These are phyloP conservation scores for Suhomyces chickasaworum DNA, from an alignment of 1,139 yeast genomes.

Conservation along the genomic window DNA sequence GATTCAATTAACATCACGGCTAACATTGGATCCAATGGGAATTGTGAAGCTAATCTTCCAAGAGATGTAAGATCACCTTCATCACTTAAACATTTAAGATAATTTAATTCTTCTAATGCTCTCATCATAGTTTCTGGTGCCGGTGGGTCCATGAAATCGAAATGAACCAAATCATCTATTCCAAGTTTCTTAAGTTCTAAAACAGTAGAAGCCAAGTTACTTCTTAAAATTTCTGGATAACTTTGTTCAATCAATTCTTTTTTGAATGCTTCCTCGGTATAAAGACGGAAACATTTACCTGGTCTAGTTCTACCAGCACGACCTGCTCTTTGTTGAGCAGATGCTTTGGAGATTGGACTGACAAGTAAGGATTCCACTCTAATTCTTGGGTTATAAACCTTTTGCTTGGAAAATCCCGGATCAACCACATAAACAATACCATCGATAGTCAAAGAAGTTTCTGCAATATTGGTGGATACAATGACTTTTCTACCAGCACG, in stretches of 20 bases:
- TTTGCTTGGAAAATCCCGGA: constrained; percentile 96
- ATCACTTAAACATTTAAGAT: constrained; percentile 85
- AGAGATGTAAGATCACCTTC: constrained; percentile 87
- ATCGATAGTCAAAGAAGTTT: constrained; percentile 95
- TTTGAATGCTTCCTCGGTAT: constrained; percentile 95
- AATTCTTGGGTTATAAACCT: constrained; percentile 94
- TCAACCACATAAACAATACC: constrained; percentile 97
- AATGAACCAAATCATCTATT: constrained; percentile 92
- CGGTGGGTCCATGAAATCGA: constrained; percentile 99
- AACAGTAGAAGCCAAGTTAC: constrained; percentile 89
- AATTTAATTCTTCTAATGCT: constrained; percentile 92
- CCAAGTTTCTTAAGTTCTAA: constrained; percentile 91
- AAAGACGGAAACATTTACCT: constrained; percentile 94
- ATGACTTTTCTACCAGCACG: constrained; percentile 92
- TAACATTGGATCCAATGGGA: constrained; percentile 94
- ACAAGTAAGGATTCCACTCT: constrained; percentile 93
- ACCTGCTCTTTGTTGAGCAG: constrained; percentile 98
- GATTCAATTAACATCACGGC: constrained; percentile 92
- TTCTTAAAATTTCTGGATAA: constrained; percentile 91
- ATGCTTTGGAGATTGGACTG: constrained; percentile 94
- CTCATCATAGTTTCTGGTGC: constrained; percentile 99
- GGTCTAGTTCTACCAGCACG: constrained; percentile 99
- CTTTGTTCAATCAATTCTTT: constrained; percentile 93
- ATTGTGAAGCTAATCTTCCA: constrained; percentile 87
- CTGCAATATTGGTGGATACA: constrained; percentile 95